Conservation (phyloP, 176 grass and related monocot species). For the Musa beccarii region DNA sequence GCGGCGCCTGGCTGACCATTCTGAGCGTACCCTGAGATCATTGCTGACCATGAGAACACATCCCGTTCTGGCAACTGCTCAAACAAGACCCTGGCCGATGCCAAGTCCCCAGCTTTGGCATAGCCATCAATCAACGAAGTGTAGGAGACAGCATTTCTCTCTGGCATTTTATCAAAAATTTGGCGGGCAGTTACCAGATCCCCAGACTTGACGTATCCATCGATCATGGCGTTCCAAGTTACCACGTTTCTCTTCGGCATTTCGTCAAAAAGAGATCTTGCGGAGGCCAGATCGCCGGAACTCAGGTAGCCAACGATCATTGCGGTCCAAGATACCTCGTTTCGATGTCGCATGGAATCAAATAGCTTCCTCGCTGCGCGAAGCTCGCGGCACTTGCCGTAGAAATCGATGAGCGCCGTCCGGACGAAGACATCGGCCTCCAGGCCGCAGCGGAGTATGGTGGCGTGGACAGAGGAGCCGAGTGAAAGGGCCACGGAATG, state of each 20-base stretch:
- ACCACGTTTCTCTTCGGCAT: constrained; percentile 52
- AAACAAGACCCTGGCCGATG: constrained; percentile 51
- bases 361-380: constrained; percentile 39
- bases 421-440: constrained; percentile 57
- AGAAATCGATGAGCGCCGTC: constrained; percentile 75
- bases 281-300: constrained; percentile 28
- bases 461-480: constrained; percentile 38
- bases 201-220: constrained; percentile 55
- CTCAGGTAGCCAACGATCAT: constrained; percentile 35
- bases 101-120: constrained; percentile 53
- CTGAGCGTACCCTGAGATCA: constrained; percentile 81
- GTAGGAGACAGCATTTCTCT: constrained; percentile 30
- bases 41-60: constrained; percentile 58
- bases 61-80: constrained; percentile 41
- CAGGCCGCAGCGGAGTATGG: constrained; percentile 46
- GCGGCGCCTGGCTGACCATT: constrained; percentile 55
- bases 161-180: constrained; percentile 71
- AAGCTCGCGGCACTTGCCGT: constrained; percentile 35
- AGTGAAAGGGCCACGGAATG: constrained; percentile 11
- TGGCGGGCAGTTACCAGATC: constrained; percentile 35
- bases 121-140: constrained; percentile 73
- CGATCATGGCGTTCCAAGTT: constrained; percentile 74
- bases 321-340: constrained; percentile 58
- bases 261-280: constrained; percentile 45
- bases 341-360: constrained; percentile 40